These are phyloP conservation scores for Thermomucor indicae-seudaticae DNA, from an alignment of 371 early-diverging fungal genomes.

Conservation along the genomic window DNA sequence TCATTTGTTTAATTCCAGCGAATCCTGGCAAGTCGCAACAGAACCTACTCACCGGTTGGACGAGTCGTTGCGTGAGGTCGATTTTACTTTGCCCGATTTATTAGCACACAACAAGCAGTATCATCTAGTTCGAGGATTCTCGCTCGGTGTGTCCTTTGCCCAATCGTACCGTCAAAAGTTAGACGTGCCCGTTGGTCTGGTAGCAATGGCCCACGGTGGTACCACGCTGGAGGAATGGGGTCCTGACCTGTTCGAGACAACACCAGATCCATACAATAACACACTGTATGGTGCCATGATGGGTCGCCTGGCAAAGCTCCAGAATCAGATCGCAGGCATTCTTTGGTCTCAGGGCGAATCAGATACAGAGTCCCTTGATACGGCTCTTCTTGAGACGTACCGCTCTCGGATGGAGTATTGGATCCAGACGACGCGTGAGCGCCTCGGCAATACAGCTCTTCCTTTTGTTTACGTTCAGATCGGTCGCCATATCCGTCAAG, in stretches of 20 bases:
- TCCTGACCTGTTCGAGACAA: constrained; percentile 1
- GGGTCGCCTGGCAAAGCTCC: constrained; percentile 11
- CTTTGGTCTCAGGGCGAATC: constrained; percentile 49
- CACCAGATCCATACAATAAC: constrained; percentile 2
- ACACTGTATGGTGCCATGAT: constrained; percentile 41
- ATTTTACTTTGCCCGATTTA: constrained; percentile 32
- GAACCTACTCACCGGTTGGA: constrained; percentile 31
- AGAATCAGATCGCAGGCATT: constrained; percentile 23
- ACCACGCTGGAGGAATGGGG: constrained; percentile 26
- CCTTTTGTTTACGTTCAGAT: not conserved
- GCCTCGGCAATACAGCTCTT: not conserved
- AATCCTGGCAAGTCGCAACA: constrained; percentile 19
- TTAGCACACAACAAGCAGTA: constrained; percentile 24
- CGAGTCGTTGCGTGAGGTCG: constrained; percentile 23
- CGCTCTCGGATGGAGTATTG: too few species aligned
- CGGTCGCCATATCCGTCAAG: not conserved
- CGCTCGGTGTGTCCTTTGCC: constrained; percentile 27
- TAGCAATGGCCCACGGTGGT: constrained; percentile 43
- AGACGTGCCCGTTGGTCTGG: constrained; percentile 30
- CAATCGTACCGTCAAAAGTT: constrained; percentile 11
- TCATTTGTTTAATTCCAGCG: constrained; percentile 29
- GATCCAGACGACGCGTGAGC: too few species aligned
- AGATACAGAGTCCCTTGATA: too few species aligned
- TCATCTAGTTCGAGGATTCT: constrained; percentile 22
- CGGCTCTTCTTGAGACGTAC: too few species aligned